Conservation (phyloP, 2,329 filamentous ascomycete species). For the Lachnellula cervina region DNA sequence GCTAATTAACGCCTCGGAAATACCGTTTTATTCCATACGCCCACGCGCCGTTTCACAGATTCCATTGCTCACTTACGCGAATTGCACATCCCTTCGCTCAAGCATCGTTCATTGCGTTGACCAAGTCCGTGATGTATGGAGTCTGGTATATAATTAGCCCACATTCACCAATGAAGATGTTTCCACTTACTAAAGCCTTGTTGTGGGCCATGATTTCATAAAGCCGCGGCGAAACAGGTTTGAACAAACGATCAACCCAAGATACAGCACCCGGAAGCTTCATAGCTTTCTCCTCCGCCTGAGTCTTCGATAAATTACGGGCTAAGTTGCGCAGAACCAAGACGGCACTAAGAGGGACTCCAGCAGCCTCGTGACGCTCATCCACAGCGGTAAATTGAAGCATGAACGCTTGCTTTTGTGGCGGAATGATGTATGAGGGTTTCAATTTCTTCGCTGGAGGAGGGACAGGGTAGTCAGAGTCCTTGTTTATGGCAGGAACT, state of each 20-base stretch:
- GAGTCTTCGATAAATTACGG: constrained; percentile 58
- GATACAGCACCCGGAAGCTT: constrained; percentile 48
- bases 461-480: constrained; percentile 12
- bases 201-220: constrained; percentile 70
- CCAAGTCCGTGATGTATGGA: constrained; percentile 17
- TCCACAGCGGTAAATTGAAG: constrained; percentile 55
- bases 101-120: constrained; percentile 15
- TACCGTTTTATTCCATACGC: constrained; percentile 3
- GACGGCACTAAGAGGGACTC: constrained; percentile 72
- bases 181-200: constrained; percentile 47
- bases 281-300: constrained; percentile 50
- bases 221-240: constrained; percentile 57
- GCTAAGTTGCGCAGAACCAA: constrained; percentile 77
- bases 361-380: constrained; percentile 59
- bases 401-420: constrained; percentile 49
- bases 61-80: background rate
- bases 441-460: constrained; percentile 24
- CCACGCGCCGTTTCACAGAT: constrained; percentile 1
- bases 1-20: constrained; percentile 1
- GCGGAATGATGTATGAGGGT: constrained; percentile 32
- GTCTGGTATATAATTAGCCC: constrained; percentile 6
- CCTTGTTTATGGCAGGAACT: constrained; percentile 5
- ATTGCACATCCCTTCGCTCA: background rate
- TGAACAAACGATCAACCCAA: constrained; percentile 66
- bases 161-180: background rate